Percentiles rank a stretch among this genome's conserved stretches.
Evolutionary conservation across 1,284 basidiomycete genomes (phyloP).

Genomic region (Lignosus rhinocerotis): DNA sequence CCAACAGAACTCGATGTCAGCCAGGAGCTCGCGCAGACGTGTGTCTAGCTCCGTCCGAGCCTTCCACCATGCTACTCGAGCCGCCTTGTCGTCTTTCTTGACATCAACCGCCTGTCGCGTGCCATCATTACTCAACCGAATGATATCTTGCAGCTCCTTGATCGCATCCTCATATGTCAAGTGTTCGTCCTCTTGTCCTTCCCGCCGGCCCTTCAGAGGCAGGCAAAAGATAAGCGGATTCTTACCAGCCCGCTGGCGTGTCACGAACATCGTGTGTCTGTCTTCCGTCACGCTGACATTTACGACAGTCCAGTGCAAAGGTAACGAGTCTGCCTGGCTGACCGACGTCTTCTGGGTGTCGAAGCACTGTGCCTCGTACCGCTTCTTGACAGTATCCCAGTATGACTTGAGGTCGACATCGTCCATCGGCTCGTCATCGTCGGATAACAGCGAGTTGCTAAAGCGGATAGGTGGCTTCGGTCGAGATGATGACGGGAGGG

Average conservation of each 20-base stretch:
- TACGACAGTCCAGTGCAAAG: slow-evolving; percentile 82
- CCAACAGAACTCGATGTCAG: slow-evolving; percentile 94
- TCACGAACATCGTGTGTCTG: slow-evolving; percentile 80
- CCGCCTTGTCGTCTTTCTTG: slow-evolving; percentile 62
- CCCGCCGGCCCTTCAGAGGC: slow-evolving; percentile 83
- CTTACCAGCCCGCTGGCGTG: slow-evolving; percentile 68
- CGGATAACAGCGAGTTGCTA: slow-evolving; percentile 27
- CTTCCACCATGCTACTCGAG: slow-evolving; percentile 83
- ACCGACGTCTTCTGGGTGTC: slow-evolving; percentile 40
- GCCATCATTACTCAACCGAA: slow-evolving; percentile 74
- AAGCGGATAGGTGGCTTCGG: slow-evolving; percentile 16
- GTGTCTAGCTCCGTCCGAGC: slow-evolving; percentile 75
- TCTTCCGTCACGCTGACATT: slow-evolving; percentile 85
- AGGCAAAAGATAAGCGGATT: slow-evolving; percentile 84
- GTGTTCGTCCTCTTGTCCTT: slow-evolving; percentile 73
- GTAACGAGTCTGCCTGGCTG: slow-evolving; percentile 52
- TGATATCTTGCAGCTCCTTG: slow-evolving; percentile 77
- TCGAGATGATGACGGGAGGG: slow-evolving; percentile 32
- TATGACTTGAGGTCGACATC: slow-evolving; percentile 48
- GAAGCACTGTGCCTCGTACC: slow-evolving; percentile 51
- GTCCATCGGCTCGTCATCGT: slow-evolving; percentile 38
- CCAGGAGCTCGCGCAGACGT: slow-evolving; percentile 74
- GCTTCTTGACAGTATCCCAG: slow-evolving; percentile 57
- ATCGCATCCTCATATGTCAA: slow-evolving; percentile 79
- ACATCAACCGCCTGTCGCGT: slow-evolving; percentile 77